Conservation (phyloP, 306 rosid genomes). For the Morella rubra region DNA sequence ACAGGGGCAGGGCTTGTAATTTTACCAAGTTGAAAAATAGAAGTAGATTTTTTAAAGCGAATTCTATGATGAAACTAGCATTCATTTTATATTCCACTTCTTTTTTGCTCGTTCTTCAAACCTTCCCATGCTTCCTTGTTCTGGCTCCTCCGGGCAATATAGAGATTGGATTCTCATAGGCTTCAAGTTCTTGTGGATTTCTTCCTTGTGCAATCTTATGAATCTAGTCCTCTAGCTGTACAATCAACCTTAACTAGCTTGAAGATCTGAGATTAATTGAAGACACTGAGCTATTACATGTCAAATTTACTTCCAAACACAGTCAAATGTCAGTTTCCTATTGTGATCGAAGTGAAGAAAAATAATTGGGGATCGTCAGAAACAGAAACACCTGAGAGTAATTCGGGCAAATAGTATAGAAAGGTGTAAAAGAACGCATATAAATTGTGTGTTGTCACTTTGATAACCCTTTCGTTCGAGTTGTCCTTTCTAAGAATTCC, state of each 20-base stretch:
- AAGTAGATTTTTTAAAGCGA: slow-evolving; percentile 1
- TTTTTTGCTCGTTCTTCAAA: slow-evolving; percentile 1
- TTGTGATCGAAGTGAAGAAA: too few species aligned
- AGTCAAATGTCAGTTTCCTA: too few species aligned
- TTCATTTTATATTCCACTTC: not conserved
- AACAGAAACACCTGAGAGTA: too few species aligned
- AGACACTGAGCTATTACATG: too few species aligned
- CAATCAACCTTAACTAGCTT: not conserved
- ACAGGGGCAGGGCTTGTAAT: slow-evolving; percentile 46
- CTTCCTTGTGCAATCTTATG: not conserved
- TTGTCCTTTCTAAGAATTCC: too few species aligned
- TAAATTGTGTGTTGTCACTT: too few species aligned
- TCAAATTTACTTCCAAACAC: too few species aligned
- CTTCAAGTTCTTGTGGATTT: not conserved
- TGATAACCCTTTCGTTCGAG: too few species aligned
- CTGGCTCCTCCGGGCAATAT: not conserved
- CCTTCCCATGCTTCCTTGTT: not conserved
- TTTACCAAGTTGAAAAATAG: slow-evolving; percentile 44
- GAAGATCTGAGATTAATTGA: not conserved
- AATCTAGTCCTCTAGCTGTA: not conserved
- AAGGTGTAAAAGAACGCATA: too few species aligned
- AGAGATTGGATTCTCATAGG: not conserved
- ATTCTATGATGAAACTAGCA: slow-evolving; percentile 4
- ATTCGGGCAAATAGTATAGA: too few species aligned
- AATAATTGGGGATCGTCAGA: too few species aligned